These are phyloP conservation scores for Pseudogymnoascus sp. DNA, from an alignment of 2,329 filamentous ascomycete genomes.

Conservation along the genomic window DNA sequence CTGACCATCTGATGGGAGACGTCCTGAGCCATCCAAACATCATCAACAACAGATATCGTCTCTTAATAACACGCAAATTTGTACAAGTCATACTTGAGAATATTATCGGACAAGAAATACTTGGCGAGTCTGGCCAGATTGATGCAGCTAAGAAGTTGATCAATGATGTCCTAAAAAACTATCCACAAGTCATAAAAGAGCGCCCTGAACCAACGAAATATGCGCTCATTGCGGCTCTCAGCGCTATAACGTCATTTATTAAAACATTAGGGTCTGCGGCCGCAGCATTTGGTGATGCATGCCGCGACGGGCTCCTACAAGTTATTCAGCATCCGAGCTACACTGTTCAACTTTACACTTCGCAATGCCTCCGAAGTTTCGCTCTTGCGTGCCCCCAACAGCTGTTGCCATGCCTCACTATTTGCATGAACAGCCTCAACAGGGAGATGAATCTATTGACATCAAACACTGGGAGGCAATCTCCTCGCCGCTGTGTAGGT, in stretches of 20 bases:
- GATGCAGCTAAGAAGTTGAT: slow-evolving; percentile 74
- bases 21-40: slow-evolving; percentile 70
- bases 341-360: slow-evolving; percentile 85
- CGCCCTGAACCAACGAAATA: slow-evolving; percentile 83
- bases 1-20: slow-evolving; percentile 73
- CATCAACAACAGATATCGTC: slow-evolving; percentile 76
- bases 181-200: slow-evolving; percentile 82
- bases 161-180: slow-evolving; percentile 88
- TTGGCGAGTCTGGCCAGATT: slow-evolving; percentile 84
- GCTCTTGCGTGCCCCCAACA: slow-evolving; percentile 89
- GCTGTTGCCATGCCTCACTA: slow-evolving; percentile 79
- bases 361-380: slow-evolving; percentile 77
- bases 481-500: slow-evolving; percentile 75
- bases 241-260: slow-evolving; percentile 72
- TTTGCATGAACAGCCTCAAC: slow-evolving; percentile 92
- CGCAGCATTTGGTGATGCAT: slow-evolving; percentile 69
- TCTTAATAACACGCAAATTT: slow-evolving; percentile 77
- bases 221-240: slow-evolving; percentile 69
- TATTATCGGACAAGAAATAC: slow-evolving; percentile 69
- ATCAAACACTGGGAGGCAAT: slow-evolving; percentile 57
- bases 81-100: slow-evolving; percentile 78
- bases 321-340: slow-evolving; percentile 93
- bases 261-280: slow-evolving; percentile 74
- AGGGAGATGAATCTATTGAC: slow-evolving; percentile 75
- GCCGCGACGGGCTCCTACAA: slow-evolving; percentile 80